Conservation (phyloP, 140 eudicot genomes). For the Ambrosia hybrid region DNA sequence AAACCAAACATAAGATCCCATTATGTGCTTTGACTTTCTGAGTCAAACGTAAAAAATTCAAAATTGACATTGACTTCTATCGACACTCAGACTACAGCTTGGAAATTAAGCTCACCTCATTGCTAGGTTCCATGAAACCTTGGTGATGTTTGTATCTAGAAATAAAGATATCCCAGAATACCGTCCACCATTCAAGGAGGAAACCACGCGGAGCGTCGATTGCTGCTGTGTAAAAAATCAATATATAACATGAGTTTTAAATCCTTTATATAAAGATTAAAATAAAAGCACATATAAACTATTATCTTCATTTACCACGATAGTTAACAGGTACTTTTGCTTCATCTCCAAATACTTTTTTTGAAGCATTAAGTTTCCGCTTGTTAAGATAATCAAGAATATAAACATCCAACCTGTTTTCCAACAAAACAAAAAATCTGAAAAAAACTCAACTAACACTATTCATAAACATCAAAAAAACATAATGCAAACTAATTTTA, state of each 20-base stretch:
- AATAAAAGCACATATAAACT: neutral
- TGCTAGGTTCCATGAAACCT: slow-evolving; percentile 40
- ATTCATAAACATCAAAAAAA: neutral
- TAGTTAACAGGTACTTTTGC: slow-evolving; percentile 50
- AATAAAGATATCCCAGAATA: slow-evolving; percentile 67
- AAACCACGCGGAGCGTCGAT: slow-evolving; percentile 77
- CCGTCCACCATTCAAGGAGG: slow-evolving; percentile 76
- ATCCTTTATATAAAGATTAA: neutral
- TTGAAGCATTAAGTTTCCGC: slow-evolving; percentile 45
- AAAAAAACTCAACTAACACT: too few species aligned
- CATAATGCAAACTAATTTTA: neutral
- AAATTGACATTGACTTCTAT: neutral
- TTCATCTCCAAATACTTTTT: slow-evolving; percentile 57
- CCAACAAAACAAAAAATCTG: slow-evolving; percentile 10
- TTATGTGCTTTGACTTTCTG: slow-evolving; percentile 13
- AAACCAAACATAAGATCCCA: slow-evolving; percentile 3
- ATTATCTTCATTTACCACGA: slow-evolving; percentile 41
- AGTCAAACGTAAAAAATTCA: slow-evolving; percentile 21
- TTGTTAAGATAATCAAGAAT: slow-evolving; percentile 69
- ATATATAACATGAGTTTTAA: neutral
- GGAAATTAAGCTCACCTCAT: slow-evolving; percentile 40
- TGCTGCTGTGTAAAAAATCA: slow-evolving; percentile 39
- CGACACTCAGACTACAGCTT: slow-evolving; percentile 9
- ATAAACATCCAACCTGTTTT: slow-evolving; percentile 65
- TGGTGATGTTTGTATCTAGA: slow-evolving; percentile 46